Evolutionary conservation across 495 filamentous ascomycete species (phyloP).

Genomic region (Cercophora sp.): DNA sequence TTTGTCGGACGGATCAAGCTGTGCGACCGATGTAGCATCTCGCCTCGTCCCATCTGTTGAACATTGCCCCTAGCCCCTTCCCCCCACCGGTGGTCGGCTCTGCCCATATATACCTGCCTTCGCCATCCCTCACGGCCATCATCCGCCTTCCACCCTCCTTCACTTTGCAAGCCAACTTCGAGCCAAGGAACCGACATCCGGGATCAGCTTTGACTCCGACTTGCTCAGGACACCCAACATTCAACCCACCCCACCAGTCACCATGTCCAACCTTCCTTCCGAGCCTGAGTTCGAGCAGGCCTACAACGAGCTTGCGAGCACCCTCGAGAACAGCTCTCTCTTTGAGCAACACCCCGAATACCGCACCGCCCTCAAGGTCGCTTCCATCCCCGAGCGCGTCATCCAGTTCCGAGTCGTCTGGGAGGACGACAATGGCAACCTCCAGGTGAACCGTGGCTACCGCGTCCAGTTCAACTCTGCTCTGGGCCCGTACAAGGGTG

Average conservation of each 20-base stretch:
- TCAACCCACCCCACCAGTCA: slow-evolving; percentile 16
- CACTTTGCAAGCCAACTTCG: slow-evolving; percentile 12
- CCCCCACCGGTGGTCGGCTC: slow-evolving; percentile 2
- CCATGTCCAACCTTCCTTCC: slow-evolving; percentile 77
- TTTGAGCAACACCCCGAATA: slow-evolving; percentile 94
- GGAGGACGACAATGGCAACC: slow-evolving; percentile 86
- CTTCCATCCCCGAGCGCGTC: slow-evolving; percentile 88
- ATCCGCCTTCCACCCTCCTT: slow-evolving; percentile 7
- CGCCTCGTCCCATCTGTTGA: slow-evolving; percentile 8
- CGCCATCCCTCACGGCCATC: background rate
- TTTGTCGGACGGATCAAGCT: background rate
- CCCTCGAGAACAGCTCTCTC: slow-evolving; percentile 87
- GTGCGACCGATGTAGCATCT: slow-evolving; percentile 4
- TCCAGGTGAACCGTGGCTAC: slow-evolving; percentile 94
- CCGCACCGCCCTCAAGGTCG: slow-evolving; percentile 81
- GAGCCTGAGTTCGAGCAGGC: slow-evolving; percentile 99
- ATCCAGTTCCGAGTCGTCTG: slow-evolving; percentile 97
- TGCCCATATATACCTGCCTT: slow-evolving; percentile 8
- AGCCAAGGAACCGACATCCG: slow-evolving; percentile 8
- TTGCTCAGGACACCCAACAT: background rate
- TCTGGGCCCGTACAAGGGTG: slow-evolving; percentile 97
- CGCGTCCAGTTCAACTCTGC: slow-evolving; percentile 99
- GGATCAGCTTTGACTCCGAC: background rate
- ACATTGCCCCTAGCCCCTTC: slow-evolving; percentile 5
- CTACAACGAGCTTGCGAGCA: slow-evolving; percentile 92